phyloP scores from a whole-genome alignment of 1,284 basidiomycete genomes.

The Naganishia liquefaciens region DNA sequence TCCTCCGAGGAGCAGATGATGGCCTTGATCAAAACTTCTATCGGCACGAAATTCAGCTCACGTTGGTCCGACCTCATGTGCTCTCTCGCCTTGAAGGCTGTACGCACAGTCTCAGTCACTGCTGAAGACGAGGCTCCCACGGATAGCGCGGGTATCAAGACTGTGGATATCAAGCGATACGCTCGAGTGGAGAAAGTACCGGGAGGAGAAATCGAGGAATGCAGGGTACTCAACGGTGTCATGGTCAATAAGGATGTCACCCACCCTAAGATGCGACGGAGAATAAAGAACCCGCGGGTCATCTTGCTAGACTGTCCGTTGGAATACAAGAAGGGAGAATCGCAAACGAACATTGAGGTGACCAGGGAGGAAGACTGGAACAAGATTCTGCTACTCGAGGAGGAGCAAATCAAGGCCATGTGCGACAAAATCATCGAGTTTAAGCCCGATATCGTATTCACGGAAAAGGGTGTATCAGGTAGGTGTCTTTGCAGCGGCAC shows the following conservation, averaged over 20 bases:
- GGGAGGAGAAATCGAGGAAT: constrained; percentile 95
- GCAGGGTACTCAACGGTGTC: constrained; percentile 81
- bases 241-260: constrained; percentile 99
- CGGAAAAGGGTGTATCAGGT: constrained; percentile 97
- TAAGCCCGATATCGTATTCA: constrained; percentile 93
- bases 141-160: constrained; percentile 60
- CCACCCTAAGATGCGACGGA: constrained; percentile 91
- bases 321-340: constrained; percentile 99
- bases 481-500: constrained; percentile 34
- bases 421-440: constrained; percentile 87
- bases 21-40: constrained; percentile 94
- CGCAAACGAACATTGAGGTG: constrained; percentile 98
- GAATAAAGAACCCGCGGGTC: constrained; percentile 88
- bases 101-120: constrained; percentile 71
- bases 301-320: constrained; percentile 92
- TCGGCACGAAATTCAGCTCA: constrained; percentile 97
- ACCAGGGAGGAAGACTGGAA: constrained; percentile 93
- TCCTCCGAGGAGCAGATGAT: constrained; percentile 89
- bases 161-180: constrained; percentile 97
- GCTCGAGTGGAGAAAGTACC: constrained; percentile 96
- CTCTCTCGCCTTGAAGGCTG: constrained; percentile 85
- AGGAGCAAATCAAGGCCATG: constrained; percentile 91
- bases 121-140: constrained; percentile 50
- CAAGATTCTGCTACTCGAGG: constrained; percentile 89
- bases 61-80: constrained; percentile 99